phyloP scores from a whole-genome alignment of 371 early-diverging fungal species.

The Mucor sp. region DNA sequence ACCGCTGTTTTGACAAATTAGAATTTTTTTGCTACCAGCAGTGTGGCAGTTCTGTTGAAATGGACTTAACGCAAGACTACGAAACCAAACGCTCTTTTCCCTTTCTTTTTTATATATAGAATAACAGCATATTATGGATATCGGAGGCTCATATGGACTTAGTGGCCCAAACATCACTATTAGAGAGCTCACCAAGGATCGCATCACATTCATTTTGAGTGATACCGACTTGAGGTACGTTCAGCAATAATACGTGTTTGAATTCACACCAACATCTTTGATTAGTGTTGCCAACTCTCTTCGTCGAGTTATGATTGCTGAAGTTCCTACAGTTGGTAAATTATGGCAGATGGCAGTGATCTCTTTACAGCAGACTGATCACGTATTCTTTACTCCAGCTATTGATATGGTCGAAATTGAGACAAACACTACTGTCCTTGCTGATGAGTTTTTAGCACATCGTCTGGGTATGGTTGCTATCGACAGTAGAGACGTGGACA shows the following conservation, averaged over 20 bases:
- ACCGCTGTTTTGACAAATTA: slow-evolving; percentile 5
- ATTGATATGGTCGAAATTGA: slow-evolving; percentile 98
- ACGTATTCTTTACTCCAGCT: slow-evolving; percentile 52
- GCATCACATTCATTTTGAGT: slow-evolving; percentile 73
- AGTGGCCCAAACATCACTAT: slow-evolving; percentile 76
- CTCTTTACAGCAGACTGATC: neutral
- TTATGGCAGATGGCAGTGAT: neutral
- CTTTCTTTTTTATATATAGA: neutral
- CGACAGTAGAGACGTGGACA: slow-evolving; percentile 72
- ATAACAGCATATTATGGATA: slow-evolving; percentile 17
- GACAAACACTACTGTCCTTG: slow-evolving; percentile 94
- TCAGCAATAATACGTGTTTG: neutral
- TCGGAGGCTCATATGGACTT: slow-evolving; percentile 38
- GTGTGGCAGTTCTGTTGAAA: neutral
- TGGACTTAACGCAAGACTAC: neutral
- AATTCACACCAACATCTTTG: neutral
- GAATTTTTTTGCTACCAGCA: neutral
- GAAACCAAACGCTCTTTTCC: neutral
- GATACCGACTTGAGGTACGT: slow-evolving; percentile 77
- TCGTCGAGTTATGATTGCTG: slow-evolving; percentile 95
- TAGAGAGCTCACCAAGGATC: slow-evolving; percentile 67
- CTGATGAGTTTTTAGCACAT: slow-evolving; percentile 99
- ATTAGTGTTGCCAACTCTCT: slow-evolving; percentile 94
- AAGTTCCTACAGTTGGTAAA: slow-evolving; percentile 95
- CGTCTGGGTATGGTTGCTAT: slow-evolving; percentile 98